Conservation (phyloP, 176 grass and related monocot species). For the Raddia distichophylla region DNA sequence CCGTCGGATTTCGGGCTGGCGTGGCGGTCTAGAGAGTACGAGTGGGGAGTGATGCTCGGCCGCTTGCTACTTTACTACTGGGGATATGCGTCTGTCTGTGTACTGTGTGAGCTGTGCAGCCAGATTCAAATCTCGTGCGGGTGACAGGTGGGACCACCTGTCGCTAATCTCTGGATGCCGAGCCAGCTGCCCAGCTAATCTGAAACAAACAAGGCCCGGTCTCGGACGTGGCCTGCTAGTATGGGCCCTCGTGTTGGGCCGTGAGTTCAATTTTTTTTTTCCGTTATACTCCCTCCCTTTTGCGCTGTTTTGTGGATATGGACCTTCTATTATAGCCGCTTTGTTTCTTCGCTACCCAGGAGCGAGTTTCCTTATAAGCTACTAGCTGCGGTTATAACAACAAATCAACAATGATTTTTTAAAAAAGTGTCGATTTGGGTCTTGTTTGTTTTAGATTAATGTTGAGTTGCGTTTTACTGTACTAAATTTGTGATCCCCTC, state of each 20-base stretch:
- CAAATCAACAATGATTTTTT: too few species aligned
- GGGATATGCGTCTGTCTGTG: not conserved
- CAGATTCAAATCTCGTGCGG: conserved; percentile 12
- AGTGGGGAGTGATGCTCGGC: not conserved
- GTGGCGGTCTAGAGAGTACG: not conserved
- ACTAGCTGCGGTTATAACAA: too few species aligned
- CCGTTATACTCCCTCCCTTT: not conserved
- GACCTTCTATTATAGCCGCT: too few species aligned
- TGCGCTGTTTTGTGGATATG: not conserved
- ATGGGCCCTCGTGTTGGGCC: not conserved
- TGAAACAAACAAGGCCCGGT: too few species aligned
- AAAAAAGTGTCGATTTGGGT: too few species aligned
- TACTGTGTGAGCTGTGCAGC: not conserved
- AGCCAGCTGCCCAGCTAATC: not conserved
- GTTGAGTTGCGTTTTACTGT: too few species aligned
- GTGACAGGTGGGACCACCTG: not conserved
- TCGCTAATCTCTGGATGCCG: not conserved
- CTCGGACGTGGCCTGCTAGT: not conserved
- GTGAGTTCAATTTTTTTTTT: not conserved
- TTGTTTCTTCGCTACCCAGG: too few species aligned
- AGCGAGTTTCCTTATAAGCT: too few species aligned
- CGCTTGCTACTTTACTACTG: not conserved
- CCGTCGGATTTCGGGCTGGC: conserved; percentile 10
- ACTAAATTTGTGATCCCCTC: too few species aligned
- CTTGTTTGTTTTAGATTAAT: too few species aligned